Percentiles rank a stretch among this genome's conserved stretches.
Conservation (phyloP, 805 yeast genomes). For the Saccharomycopsis sp. region DNA sequence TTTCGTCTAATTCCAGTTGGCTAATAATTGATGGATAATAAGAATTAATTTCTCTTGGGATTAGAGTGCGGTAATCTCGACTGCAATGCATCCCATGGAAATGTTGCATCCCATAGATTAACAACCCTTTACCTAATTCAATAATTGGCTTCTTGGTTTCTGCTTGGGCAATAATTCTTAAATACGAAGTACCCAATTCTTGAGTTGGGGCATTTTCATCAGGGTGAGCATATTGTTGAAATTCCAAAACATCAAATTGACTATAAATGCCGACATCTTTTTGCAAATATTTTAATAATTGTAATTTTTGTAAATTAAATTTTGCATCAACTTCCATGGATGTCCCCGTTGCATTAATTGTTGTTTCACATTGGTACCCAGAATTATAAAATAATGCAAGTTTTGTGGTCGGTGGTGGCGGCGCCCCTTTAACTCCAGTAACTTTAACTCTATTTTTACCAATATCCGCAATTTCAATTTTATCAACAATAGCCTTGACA, state of each 20-base stretch:
- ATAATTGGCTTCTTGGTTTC: neutral
- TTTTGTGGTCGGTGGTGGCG: constrained; percentile 24
- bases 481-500: constrained; percentile 22
- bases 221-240: constrained; percentile 15
- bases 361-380: constrained; percentile 21
- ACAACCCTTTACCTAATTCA: constrained; percentile 4
- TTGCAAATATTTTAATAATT: constrained; percentile 11
- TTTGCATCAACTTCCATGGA: constrained; percentile 17
- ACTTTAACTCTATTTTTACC: constrained; percentile 21
- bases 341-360: constrained; percentile 21
- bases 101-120: constrained; percentile 18
- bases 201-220: constrained; percentile 19
- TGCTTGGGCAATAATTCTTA: constrained; percentile 21
- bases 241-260: constrained; percentile 19
- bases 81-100: constrained; percentile 10
- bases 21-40: constrained; percentile 20
- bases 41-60: constrained; percentile 11
- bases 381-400: constrained; percentile 20
- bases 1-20: constrained; percentile 17
- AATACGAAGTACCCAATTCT: constrained; percentile 13
- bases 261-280: constrained; percentile 14
- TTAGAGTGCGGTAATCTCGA: neutral
- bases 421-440: constrained; percentile 21
- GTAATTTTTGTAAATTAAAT: constrained; percentile 17
- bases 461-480: constrained; percentile 13